Base-by-base conservation (phyloP, 2,329 filamentous ascomycete genomes). In the Paraconiothyrium brasiliense region DNA sequence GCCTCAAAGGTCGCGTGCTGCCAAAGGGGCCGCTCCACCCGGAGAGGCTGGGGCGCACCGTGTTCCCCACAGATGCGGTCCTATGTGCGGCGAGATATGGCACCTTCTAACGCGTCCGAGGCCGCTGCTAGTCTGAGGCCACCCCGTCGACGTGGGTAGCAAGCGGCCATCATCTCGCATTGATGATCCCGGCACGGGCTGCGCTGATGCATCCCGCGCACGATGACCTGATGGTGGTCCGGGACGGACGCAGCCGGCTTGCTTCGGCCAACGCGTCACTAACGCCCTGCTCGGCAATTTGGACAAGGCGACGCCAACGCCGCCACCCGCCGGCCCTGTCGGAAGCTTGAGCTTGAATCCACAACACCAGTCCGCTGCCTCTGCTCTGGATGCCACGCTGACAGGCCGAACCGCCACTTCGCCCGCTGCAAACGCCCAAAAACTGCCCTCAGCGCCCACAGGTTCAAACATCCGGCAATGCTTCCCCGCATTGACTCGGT, bases 331-430 rank as follows among this genome's bases (percentile, higher is more conserved):
- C 62, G 60, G 69, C 60, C 61, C 24, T 66, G 62, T 5, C 16
- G 60, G 58, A 54, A 58, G 54, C 39, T 37, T 62, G 70, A 61
- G 72, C 71, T 74, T 72, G 66, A 65, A 50, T 52, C 58, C 63
- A 56, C 61, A 51, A 46, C 59, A 61, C 54, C 60, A 60, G 10
- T n/a, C 14, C 32, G 39, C 39, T 41, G 39, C 27, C 22, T 48
- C 32, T n/a, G 2, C 11, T 2, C 5, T 11, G 10, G 24, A 35
- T 22, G 34, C 56, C n/a, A 14, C 27, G 56, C 46, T 46, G 37
- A 34, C 52, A 27, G 5, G 14, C 14, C 22, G 35, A 16, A 8
- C 24, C 5, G 3, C 4, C 35, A 41, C 22, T 32, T 27, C 16
- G 22, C 35, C 22, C 37, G 30, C 37, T 43, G 24, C 8, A 20